Conservation (phyloP, 352 stramenopile genomes). For the Globisporangium irregulare region DNA sequence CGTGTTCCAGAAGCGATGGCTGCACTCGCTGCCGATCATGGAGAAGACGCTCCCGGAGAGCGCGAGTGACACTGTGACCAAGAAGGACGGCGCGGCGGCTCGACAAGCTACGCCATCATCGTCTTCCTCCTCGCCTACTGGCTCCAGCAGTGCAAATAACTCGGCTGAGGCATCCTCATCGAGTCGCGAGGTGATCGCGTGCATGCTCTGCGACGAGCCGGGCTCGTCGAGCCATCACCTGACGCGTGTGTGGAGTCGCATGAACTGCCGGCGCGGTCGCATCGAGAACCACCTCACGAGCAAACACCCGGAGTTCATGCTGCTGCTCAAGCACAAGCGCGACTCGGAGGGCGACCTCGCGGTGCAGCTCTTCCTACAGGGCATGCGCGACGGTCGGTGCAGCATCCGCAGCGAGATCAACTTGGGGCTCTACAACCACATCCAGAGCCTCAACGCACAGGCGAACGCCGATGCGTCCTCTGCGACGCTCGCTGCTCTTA, state of each 20-base stretch:
- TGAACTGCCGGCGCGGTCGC: constrained; percentile 69
- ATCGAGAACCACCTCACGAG: constrained; percentile 81
- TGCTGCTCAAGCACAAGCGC: constrained; percentile 74
- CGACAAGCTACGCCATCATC: neutral
- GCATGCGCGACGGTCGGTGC: constrained; percentile 65
- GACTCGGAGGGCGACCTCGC: constrained; percentile 64
- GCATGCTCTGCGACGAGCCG: constrained; percentile 77
- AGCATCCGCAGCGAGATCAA: constrained; percentile 71
- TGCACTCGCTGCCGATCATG: constrained; percentile 76
- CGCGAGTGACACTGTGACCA: constrained; percentile 23
- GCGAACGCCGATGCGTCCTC: neutral
- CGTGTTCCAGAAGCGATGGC: constrained; percentile 78
- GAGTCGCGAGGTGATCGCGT: constrained; percentile 57
- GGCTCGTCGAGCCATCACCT: constrained; percentile 46
- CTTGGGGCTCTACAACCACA: constrained; percentile 51
- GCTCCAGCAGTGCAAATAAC: constrained; percentile 7
- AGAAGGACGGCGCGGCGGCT: constrained; percentile 15
- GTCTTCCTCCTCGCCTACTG: neutral
- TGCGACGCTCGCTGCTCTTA: neutral
- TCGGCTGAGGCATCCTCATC: constrained; percentile 14
- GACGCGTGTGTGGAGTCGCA: constrained; percentile 69
- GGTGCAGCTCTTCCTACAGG: constrained; percentile 76
- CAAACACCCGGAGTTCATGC: constrained; percentile 82
- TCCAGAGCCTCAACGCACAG: constrained; percentile 23
- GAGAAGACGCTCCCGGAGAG: constrained; percentile 56